A percentile compares a stretch with the other conserved stretches of the same genome.
Conservation (phyloP, 2,329 filamentous ascomycete genomes). For the Atkinsonella hypoxylon region DNA sequence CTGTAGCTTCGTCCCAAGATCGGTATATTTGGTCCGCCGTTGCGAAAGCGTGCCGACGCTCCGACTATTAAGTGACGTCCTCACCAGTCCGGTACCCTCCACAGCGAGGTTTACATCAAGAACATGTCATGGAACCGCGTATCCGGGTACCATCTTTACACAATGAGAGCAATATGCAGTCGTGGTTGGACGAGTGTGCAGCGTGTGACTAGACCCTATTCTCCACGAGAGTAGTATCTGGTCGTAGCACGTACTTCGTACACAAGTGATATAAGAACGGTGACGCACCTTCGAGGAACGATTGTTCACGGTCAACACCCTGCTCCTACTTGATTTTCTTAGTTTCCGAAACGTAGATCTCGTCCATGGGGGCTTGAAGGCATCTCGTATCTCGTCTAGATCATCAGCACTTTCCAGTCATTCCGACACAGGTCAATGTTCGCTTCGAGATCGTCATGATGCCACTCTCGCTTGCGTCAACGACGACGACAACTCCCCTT, state of each 20-base stretch:
- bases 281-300: background rate
- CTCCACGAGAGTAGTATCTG: background rate
- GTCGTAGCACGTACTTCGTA: background rate
- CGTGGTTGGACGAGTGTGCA: background rate
- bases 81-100: too few relatives aligned
- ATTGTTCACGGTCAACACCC: too few relatives aligned
- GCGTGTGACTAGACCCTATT: background rate
- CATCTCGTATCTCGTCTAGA: background rate
- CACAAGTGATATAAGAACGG: background rate
- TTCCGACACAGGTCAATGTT: background rate
- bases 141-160: background rate
- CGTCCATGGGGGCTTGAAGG: background rate
- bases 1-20: too few relatives aligned
- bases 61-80: background rate
- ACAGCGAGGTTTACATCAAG: background rate
- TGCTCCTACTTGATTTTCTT: background rate
- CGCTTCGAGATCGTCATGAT: background rate
- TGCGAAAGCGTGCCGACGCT: background rate
- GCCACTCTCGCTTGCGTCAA: constrained; percentile 4
- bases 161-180: background rate
- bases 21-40: too few relatives aligned
- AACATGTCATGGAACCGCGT: background rate
- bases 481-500: background rate
- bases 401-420: background rate
- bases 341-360: background rate